Conservation (phyloP, 169 alveolate genomes). For the Eimeria maxima region DNA sequence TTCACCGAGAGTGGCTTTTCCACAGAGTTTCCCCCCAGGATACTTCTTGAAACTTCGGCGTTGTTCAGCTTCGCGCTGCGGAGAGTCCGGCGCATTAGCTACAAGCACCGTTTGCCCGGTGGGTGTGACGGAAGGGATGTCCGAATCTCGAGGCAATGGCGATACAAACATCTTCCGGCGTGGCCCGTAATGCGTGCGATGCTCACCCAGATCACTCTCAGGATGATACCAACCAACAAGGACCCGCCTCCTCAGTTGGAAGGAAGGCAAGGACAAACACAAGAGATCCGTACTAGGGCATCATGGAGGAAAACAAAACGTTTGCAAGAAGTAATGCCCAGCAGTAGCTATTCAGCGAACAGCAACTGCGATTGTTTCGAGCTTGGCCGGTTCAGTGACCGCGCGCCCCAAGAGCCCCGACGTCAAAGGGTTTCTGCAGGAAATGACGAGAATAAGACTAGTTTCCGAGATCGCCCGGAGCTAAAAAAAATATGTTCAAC, state of each 20-base stretch:
- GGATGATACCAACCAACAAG: not conserved
- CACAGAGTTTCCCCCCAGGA: not conserved
- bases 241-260: constrained; percentile 26
- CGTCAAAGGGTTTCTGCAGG: not conserved
- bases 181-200: constrained; percentile 25
- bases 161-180: constrained; percentile 68
- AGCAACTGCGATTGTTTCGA: constrained; percentile 7
- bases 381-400: constrained; percentile 34
- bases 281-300: not conserved
- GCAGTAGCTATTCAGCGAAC: constrained; percentile 11
- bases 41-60: constrained; percentile 36
- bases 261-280: not conserved
- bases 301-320: not conserved
- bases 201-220: not conserved
- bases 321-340: not conserved
- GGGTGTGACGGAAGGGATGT: constrained; percentile 51
- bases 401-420: constrained; percentile 15
- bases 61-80: not conserved
- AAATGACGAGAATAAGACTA: not conserved
- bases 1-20: not conserved
- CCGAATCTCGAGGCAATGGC: constrained; percentile 67
- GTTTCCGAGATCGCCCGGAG: not conserved
- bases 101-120: constrained; percentile 4
- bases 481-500: not conserved
- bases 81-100: not conserved